Base-by-base conservation (phyloP, 495 filamentous ascomycete species). In the Achaetomiella virescens region DNA sequence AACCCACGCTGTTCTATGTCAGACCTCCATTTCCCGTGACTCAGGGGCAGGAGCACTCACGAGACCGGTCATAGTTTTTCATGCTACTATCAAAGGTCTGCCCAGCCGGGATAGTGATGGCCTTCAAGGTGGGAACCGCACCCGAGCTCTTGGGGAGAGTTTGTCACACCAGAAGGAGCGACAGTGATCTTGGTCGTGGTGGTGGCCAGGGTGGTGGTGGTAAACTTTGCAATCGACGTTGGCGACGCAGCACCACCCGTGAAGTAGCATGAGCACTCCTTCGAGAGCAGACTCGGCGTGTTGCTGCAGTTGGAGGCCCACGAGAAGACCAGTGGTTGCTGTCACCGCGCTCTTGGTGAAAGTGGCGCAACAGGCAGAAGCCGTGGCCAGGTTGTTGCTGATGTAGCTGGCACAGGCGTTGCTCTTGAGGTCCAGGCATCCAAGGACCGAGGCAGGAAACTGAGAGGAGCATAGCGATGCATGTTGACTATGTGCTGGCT, bases 41-140 rank as follows among this genome's bases (percentile, higher is more conserved):
- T n/a, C n/a, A n/a, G n/a, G n/a, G 24, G 5, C 2, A 38, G 20
- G 17, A 51, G 31, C 20, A 35, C 52, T 0, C 31, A 55, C 52
- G 72, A 46, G 65, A 71, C 27, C 76, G 75, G 55, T 76, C 75
- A 60, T 65, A 78, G 25, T 72, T 73, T 48, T 69, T 61, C 70
- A 75, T 66, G 29, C 71, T 69, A 27, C 74, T 75, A 48, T 79
- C 76, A 49, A 73, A 76, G 31, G 59, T 61, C 59, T 69, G 59
- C 14, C 71, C 67, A 8, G 70, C 71, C 14, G 62, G 55, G 40
- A 78, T 66, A 21, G 64, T 71, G 36, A 55, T 61, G 22, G 58
- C 62, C 15, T 57, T 55, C 1, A 57, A 36, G 11, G 62, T 61
- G 48, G 52, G 36, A 38, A 54, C 57, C 3, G 62, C 64, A 35